Evolutionary conservation across 805 yeast genomes (phyloP), one percentile per base, ranked within the genome.

Genomic region (Candida sonorensis): DNA sequence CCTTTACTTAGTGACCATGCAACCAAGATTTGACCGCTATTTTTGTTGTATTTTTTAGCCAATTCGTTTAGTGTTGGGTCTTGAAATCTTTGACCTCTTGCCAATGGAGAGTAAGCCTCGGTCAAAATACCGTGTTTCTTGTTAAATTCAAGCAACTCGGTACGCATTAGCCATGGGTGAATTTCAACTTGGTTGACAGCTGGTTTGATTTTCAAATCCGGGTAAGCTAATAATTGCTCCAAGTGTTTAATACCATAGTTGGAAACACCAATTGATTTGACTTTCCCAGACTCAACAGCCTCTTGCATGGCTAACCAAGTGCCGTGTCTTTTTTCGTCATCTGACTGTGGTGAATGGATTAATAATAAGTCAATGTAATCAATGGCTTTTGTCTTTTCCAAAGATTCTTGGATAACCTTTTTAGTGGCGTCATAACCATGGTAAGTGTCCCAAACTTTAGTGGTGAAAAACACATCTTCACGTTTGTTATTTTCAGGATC

Each of bases 1-100:
- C 85, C 86, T 44, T 77, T 75, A 38, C 70, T 67, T 29, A 72
- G 60, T 1, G 81, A 72, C 90, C 90, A 82, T 41, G 77, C 69
- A 31, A 81, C 61, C 39, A 81, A 57, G 15, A 81, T 67, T 44
- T 80, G 83, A 9, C 75, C 78, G 12, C 72, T 63, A 8, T 75
- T 48, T 24, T 66, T 62, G 2, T 60, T 58, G 36, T 67, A 69
- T 44, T 72, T 72, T 28, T 61, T 48, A 34, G 76, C 72, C 37
- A 80, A 60, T 16, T 48, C 57, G 6, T 54, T 26, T 12, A 74
- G 27, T 13, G 57, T 61, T 0, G 66, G 62, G 42, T 72, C 77
- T 27, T 55, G 48, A 24, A 74, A 46, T 40, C 63, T 67, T 19
- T 36, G 42, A 20, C 77, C 81, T 37, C 69, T 69, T 2, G 81